Evolutionary conservation across 1,284 basidiomycete genomes (phyloP).

Genomic region (Calocybe gambosa): DNA sequence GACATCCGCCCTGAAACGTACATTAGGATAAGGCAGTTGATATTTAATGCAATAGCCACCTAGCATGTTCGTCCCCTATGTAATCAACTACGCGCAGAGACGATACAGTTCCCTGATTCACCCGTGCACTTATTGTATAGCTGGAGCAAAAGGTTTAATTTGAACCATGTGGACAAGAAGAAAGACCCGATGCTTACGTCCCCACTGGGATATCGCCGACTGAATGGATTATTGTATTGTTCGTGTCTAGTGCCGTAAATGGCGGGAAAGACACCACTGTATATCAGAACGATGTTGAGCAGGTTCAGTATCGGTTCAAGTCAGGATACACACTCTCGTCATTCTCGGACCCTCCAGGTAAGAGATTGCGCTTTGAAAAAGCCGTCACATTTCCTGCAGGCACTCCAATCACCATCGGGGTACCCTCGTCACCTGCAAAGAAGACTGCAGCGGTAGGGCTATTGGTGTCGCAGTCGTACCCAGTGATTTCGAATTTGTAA

Average conservation of each 20-base stretch:
- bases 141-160: not conserved
- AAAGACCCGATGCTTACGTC: constrained; percentile 3
- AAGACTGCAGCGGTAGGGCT: not conserved
- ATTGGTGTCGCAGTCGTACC: constrained; percentile 8
- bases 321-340: constrained; percentile 6
- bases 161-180: not conserved
- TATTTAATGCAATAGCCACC: not conserved
- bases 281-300: not conserved
- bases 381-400: not conserved
- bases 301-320: not conserved
- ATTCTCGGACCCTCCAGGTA: constrained; percentile 10
- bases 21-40: not conserved
- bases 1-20: not conserved
- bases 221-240: constrained; percentile 11
- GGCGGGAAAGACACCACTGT: constrained; percentile 14
- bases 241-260: constrained; percentile 7
- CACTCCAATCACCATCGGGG: not conserved
- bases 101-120: constrained; percentile 10
- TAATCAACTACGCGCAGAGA: constrained; percentile 12
- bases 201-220: constrained; percentile 12
- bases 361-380: constrained; percentile 4
- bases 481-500: constrained; percentile 7
- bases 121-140: constrained; percentile 10
- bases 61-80: constrained; percentile 8
- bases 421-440: not conserved